phyloP scores from a whole-genome alignment of 2,329 filamentous ascomycete species.

The Aureobasidium sp. region DNA sequence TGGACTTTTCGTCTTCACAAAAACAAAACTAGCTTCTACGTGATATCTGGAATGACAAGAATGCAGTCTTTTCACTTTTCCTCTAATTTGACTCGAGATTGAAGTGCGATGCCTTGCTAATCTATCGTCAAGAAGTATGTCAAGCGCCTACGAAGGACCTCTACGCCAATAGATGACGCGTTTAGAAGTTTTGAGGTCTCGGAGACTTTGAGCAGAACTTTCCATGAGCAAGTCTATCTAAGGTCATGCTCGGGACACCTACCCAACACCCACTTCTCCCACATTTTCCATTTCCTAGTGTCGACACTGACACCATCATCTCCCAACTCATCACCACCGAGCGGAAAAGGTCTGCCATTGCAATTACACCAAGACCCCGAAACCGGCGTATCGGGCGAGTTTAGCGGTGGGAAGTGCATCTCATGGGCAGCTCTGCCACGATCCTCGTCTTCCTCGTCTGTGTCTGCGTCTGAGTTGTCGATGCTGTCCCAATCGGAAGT shows the following conservation, averaged over 20 bases:
- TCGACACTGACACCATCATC: conserved; percentile 44
- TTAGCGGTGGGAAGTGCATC: conserved; percentile 38
- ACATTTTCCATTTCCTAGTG: conserved; percentile 46
- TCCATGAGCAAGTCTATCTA: background rate
- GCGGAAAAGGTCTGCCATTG: conserved; percentile 31
- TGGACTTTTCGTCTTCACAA: background rate
- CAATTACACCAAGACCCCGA: conserved; percentile 43
- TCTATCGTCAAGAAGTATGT: background rate
- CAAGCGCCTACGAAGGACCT: background rate
- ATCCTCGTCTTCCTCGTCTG: conserved; percentile 31
- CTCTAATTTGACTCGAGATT: background rate
- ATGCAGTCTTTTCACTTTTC: background rate
- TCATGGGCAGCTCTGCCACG: conserved; percentile 34
- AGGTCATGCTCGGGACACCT: conserved; percentile 2
- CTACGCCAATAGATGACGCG: background rate
- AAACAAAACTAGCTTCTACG: background rate
- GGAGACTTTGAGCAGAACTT: too few species aligned
- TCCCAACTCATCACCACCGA: conserved; percentile 39
- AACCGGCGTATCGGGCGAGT: conserved; percentile 40
- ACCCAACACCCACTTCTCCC: conserved; percentile 50
- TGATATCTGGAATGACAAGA: background rate
- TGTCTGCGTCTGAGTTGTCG: conserved; percentile 16
- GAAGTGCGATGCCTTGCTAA: background rate
- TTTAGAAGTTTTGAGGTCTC: too few species aligned
- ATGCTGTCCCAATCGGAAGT: conserved; percentile 17